Evolutionary conservation across 805 yeast genomes (phyloP), one percentile per base, ranked within the genome.

Genomic region (Cyberlindnera mississippiensis): DNA sequence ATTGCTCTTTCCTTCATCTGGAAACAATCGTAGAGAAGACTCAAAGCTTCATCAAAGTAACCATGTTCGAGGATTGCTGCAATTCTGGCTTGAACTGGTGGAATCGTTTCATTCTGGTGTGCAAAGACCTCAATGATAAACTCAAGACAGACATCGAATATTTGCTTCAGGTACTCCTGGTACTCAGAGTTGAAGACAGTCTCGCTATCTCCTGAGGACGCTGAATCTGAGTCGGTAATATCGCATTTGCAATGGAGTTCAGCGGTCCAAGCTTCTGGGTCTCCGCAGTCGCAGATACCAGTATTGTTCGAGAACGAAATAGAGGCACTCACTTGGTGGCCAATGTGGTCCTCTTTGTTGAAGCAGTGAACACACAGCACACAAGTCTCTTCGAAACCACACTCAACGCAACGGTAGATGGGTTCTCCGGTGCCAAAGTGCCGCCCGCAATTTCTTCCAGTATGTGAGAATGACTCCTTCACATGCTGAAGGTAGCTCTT

Each of bases 311-410:
- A 49, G 1, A 45, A 29, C 13, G 67, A 56, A 70, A 76, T 40
- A 72, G 71, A 22, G 2, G 47, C 40, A 6, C 70, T 63, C 8
- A 85, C 85, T 45, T 76, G 76, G 56, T 85, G 95, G 39, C 72
- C 80, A 12, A 62, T 56, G 58, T 85, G 95, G 52, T 83, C 87
- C 4, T 72, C 73, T 41, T 74, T 72, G 57, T 82, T 81, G 64
- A 83, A 85, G 59, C 95, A 85, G 50, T 78, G 65, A 11, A 72
- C 75, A 62, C 95, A 85, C 20, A 85, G 58, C 27, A 86, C 89
- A 67, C 95, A 85, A 0, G 90, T 82, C 8, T 78, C 79, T 61
- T 85, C 95, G 46, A 73, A 75, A 0, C 85, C 87, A 67, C 95
- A 85, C 44, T 84, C 86, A 27, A 68, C 68, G 56, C 95, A 85